A percentile compares a stretch with the other conserved stretches of the same genome.
phyloP scores from a whole-genome alignment of 352 stramenopile genomes.

The Phytophthora idaei region DNA sequence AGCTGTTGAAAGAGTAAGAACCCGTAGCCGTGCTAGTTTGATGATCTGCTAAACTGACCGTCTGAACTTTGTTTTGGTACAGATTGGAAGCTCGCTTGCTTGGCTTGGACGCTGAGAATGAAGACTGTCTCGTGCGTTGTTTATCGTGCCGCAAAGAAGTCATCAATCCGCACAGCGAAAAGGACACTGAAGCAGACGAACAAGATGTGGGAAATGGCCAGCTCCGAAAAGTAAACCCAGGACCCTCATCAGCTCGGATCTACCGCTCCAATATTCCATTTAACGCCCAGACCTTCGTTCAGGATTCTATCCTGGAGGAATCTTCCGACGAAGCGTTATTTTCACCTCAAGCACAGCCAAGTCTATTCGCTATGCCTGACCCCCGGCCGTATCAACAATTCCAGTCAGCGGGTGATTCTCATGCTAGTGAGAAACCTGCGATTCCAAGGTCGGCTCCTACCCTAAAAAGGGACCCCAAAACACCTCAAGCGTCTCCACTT shows the following conservation, averaged over 20 bases:
- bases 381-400: slow-evolving; percentile 15
- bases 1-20: slow-evolving; percentile 66
- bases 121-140: slow-evolving; percentile 74
- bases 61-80: background rate
- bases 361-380: slow-evolving; percentile 4
- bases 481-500: slow-evolving; percentile 27
- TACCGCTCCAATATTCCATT: slow-evolving; percentile 74
- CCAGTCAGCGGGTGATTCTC: slow-evolving; percentile 34
- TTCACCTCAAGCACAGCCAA: slow-evolving; percentile 2
- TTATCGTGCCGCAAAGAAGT: slow-evolving; percentile 79
- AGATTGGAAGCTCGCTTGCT: slow-evolving; percentile 64
- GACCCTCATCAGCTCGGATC: slow-evolving; percentile 51
- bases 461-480: slow-evolving; percentile 24
- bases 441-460: slow-evolving; percentile 25
- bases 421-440: slow-evolving; percentile 27
- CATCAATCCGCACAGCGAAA: slow-evolving; percentile 26
- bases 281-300: slow-evolving; percentile 42
- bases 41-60: background rate
- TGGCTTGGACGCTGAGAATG: slow-evolving; percentile 49
- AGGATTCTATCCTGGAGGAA: slow-evolving; percentile 33
- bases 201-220: slow-evolving; percentile 22
- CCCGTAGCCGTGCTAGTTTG: background rate
- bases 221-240: slow-evolving; percentile 58
- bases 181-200: slow-evolving; percentile 20
- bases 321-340: slow-evolving; percentile 3